Percentiles rank a stretch among this genome's conserved stretches.
These are phyloP conservation scores for Rhizopogon vesiculosus DNA, from an alignment of 768 basidiomycete species.

Conservation along the genomic window DNA sequence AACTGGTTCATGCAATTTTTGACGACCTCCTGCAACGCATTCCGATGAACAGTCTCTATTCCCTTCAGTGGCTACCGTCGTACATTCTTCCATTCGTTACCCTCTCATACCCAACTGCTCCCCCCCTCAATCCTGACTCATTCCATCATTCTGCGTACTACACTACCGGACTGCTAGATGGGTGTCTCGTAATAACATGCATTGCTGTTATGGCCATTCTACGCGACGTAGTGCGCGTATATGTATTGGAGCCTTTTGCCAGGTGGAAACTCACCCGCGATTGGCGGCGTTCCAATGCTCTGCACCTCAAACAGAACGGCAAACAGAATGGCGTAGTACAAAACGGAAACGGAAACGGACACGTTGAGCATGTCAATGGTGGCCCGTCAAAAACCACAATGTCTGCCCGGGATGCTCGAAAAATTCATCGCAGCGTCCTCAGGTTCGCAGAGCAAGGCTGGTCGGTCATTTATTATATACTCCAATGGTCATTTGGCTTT, in stretches of 20 bases:
- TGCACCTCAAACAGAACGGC: slow-evolving; percentile 12
- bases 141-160: slow-evolving; percentile 72
- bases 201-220: slow-evolving; percentile 85
- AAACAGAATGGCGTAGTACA: slow-evolving; percentile 24
- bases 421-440: slow-evolving; percentile 65
- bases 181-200: slow-evolving; percentile 75
- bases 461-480: slow-evolving; percentile 74
- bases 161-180: slow-evolving; percentile 66
- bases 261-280: slow-evolving; percentile 65
- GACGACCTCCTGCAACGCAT: slow-evolving; percentile 23
- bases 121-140: slow-evolving; percentile 61
- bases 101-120: slow-evolving; percentile 62
- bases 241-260: slow-evolving; percentile 78
- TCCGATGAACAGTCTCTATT: slow-evolving; percentile 33
- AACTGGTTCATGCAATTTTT: slow-evolving; percentile 29
- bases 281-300: slow-evolving; percentile 26
- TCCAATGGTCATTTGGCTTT: slow-evolving; percentile 74
- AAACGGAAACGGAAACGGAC: slow-evolving; percentile 29
- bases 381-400: slow-evolving; percentile 11
- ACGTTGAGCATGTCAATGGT: slow-evolving; percentile 11
- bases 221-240: slow-evolving; percentile 72
- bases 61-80: slow-evolving; percentile 41
- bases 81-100: slow-evolving; percentile 65
- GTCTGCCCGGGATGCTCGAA: slow-evolving; percentile 46
- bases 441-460: slow-evolving; percentile 97